phyloP scores from a whole-genome alignment of 139 green algal genomes.

The Asterochloris sp. region DNA sequence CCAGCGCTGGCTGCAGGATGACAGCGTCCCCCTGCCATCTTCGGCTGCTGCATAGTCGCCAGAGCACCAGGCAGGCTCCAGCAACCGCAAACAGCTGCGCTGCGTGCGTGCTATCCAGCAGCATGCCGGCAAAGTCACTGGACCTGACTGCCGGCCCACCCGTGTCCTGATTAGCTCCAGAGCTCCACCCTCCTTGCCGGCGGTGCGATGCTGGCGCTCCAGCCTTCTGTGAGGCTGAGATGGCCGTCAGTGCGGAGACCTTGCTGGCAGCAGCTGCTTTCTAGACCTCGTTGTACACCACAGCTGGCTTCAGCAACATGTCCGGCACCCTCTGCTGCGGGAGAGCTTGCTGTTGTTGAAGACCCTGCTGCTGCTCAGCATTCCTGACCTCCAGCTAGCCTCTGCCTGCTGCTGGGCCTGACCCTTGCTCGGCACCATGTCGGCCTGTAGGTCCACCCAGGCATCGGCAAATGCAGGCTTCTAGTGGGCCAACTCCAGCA shows the following conservation, averaged over 20 bases:
- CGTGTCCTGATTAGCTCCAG: background rate
- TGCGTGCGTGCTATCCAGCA: background rate
- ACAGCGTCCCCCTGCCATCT: background rate
- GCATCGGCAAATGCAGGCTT: background rate
- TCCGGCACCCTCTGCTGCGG: background rate
- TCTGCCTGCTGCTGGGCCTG: background rate
- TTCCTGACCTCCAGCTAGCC: slow-evolving; percentile 6
- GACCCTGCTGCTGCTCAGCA: background rate
- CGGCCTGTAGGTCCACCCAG: background rate
- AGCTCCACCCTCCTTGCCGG: background rate
- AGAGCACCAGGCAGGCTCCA: slow-evolving; percentile 10
- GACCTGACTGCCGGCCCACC: background rate
- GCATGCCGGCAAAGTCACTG: background rate
- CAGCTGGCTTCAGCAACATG: background rate
- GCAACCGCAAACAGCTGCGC: slow-evolving; percentile 24
- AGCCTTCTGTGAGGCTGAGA: background rate
- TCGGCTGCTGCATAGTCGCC: slow-evolving; percentile 10
- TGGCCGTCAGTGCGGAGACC: background rate
- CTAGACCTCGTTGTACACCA: background rate
- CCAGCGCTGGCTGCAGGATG: too few species aligned
- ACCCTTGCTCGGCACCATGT: background rate
- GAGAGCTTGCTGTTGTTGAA: background rate
- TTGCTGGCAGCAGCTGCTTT: background rate
- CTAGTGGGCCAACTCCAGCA: background rate
- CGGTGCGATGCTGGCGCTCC: background rate